Evolutionary conservation across 2,329 filamentous ascomycete species (phyloP).

Genomic region (Calonectria multiphialidica): DNA sequence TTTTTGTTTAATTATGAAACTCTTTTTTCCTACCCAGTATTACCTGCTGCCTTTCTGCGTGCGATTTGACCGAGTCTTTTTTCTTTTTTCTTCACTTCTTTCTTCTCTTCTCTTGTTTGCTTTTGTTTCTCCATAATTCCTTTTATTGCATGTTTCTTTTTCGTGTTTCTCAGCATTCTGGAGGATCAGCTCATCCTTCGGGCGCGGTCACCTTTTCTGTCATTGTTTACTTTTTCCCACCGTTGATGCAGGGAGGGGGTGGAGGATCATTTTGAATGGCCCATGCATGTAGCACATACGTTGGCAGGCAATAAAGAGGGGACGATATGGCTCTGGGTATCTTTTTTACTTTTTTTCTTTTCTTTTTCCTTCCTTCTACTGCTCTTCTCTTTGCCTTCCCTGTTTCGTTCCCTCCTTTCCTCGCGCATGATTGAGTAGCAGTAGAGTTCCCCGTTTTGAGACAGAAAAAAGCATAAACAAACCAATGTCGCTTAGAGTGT

Average conservation of each 20-base stretch:
- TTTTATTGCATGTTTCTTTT: constrained; percentile 5
- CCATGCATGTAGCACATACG: not conserved
- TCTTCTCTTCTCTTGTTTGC: constrained; percentile 21
- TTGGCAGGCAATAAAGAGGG: constrained; percentile 2
- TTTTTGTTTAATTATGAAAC: constrained; percentile 64
- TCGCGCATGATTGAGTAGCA: not conserved
- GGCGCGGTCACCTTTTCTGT: constrained; percentile 17
- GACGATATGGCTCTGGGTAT: not conserved
- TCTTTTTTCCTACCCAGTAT: constrained; percentile 43
- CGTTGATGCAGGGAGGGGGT: not conserved
- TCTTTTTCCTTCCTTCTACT: constrained; percentile 1
- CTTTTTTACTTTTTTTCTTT: not conserved
- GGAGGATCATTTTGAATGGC: not conserved
- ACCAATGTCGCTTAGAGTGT: not conserved
- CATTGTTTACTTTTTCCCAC: constrained; percentile 20
- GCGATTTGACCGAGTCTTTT: constrained; percentile 18
- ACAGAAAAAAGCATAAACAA: not conserved
- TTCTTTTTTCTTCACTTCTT: too few species aligned
- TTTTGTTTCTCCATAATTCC: constrained; percentile 24
- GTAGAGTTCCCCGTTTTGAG: not conserved
- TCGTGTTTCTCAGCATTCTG: constrained; percentile 12
- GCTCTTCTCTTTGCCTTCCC: not conserved
- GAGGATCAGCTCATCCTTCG: constrained; percentile 5
- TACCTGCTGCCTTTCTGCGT: constrained; percentile 25
- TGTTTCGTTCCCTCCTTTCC: not conserved